Evolutionary conservation across 1,139 yeast species (phyloP).

Genomic region (Kurtzmaniella quercitrusa): DNA sequence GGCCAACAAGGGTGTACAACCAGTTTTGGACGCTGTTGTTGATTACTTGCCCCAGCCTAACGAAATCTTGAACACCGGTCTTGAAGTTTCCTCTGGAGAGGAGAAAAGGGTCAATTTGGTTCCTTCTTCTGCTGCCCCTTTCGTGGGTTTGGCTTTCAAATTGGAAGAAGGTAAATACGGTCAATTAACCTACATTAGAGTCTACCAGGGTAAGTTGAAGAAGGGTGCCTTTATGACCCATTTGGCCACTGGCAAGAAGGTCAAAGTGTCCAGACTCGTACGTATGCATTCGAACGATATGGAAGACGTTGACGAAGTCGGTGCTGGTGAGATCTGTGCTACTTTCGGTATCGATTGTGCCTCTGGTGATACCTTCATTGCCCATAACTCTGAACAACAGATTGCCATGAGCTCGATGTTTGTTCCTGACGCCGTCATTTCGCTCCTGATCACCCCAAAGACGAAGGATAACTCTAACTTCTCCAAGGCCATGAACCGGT

Average conservation of each 20-base stretch:
- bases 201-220: slow-evolving; percentile 90
- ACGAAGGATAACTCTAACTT: slow-evolving; percentile 80
- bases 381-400: slow-evolving; percentile 61
- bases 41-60: slow-evolving; percentile 95
- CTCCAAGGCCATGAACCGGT: slow-evolving; percentile 93
- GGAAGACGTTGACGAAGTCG: slow-evolving; percentile 95
- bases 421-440: slow-evolving; percentile 97
- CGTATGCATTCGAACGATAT: slow-evolving; percentile 98
- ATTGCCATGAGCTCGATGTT: slow-evolving; percentile 96
- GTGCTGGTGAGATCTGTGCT: slow-evolving; percentile 99
- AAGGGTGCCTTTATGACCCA: slow-evolving; percentile 89
- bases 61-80: slow-evolving; percentile 84
- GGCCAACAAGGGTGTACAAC: slow-evolving; percentile 93
- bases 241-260: slow-evolving; percentile 87
- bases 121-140: slow-evolving; percentile 74
- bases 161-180: slow-evolving; percentile 98
- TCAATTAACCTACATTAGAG: slow-evolving; percentile 93
- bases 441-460: slow-evolving; percentile 85
- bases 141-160: slow-evolving; percentile 95
- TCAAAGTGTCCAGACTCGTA: slow-evolving; percentile 90
- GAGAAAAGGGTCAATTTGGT: slow-evolving; percentile 72
- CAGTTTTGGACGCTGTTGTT: slow-evolving; percentile 92
- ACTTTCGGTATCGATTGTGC: slow-evolving; percentile 99
- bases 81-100: slow-evolving; percentile 61
- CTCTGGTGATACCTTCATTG: slow-evolving; percentile 96